These are phyloP conservation scores for Salix udensis DNA, from an alignment of 345 rosid genomes.

Conservation along the genomic window DNA sequence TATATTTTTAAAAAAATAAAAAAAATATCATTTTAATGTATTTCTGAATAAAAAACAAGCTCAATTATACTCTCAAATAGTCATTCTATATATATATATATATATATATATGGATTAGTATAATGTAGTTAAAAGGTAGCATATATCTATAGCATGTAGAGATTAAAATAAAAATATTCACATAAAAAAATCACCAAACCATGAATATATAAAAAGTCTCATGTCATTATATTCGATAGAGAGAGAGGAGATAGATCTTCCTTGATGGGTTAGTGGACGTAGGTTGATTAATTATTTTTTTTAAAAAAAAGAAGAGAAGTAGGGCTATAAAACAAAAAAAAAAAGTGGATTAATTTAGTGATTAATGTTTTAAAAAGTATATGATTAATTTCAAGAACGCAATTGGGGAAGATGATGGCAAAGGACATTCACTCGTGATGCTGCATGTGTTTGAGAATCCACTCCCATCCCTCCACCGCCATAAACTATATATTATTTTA, in stretches of 20 bases:
- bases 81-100: background rate
- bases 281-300: constrained; percentile 3
- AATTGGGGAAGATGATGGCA: constrained; percentile 37
- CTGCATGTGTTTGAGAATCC: constrained; percentile 44
- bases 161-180: background rate
- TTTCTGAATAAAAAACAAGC: accelerated
- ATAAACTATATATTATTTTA: background rate
- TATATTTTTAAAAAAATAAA: too few species aligned
- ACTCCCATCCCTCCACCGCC: constrained; percentile 2
- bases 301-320: background rate
- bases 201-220: background rate
- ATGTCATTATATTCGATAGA: background rate
- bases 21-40: too few species aligned
- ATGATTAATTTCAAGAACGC: constrained; percentile 20
- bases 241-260: constrained; percentile 5
- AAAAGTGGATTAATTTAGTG: background rate
- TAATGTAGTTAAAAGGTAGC: background rate
- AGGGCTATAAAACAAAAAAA: background rate
- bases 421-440: constrained; percentile 32
- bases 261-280: background rate
- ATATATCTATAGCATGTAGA: background rate
- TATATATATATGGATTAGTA: constrained; percentile 1
- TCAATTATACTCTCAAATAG: too few species aligned
- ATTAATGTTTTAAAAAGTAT: background rate
- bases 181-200: background rate